A percentile compares a stretch with the other conserved stretches of the same genome.
phyloP scores from a whole-genome alignment of 306 rosid genomes.

The Lathyrus oleraceus region DNA sequence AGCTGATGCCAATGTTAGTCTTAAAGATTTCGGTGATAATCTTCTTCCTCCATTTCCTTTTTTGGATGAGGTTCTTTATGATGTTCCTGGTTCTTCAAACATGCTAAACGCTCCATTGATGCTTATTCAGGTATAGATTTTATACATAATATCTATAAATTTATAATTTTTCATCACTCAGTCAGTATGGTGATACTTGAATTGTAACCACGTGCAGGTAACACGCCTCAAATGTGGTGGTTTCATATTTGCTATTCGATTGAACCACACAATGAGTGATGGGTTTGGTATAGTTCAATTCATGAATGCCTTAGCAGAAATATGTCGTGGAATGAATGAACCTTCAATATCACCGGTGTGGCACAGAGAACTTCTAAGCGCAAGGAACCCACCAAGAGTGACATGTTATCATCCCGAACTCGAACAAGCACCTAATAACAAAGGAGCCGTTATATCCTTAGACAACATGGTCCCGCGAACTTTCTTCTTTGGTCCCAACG shows the following conservation, averaged over 20 bases:
- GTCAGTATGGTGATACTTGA: not conserved
- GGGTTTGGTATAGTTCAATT: conserved; percentile 6
- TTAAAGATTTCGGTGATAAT: not conserved
- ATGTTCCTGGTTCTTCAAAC: not conserved
- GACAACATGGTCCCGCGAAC: not conserved
- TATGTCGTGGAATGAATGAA: not conserved
- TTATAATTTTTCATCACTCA: not conserved
- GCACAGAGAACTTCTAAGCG: not conserved
- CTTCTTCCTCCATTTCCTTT: not conserved
- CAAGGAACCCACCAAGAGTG: conserved; percentile 29
- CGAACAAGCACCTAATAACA: not conserved
- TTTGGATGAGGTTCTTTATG: not conserved
- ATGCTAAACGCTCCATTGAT: not conserved
- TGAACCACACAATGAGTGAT: conserved; percentile 13
- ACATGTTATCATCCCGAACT: conserved; percentile 6
- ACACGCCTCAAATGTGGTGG: conserved; percentile 30
- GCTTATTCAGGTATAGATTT: not conserved
- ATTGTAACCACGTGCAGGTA: not conserved
- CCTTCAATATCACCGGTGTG: not conserved
- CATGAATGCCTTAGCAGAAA: not conserved
- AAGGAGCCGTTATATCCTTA: not conserved
- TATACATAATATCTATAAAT: too few species aligned
- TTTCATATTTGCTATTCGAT: not conserved
- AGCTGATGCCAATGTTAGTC: not conserved
- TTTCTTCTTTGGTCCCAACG: not conserved